A percentile compares a stretch with the other conserved stretches of the same genome.
phyloP scores from a whole-genome alignment of 495 filamentous ascomycete species.

The Bacidia gigantensis region DNA sequence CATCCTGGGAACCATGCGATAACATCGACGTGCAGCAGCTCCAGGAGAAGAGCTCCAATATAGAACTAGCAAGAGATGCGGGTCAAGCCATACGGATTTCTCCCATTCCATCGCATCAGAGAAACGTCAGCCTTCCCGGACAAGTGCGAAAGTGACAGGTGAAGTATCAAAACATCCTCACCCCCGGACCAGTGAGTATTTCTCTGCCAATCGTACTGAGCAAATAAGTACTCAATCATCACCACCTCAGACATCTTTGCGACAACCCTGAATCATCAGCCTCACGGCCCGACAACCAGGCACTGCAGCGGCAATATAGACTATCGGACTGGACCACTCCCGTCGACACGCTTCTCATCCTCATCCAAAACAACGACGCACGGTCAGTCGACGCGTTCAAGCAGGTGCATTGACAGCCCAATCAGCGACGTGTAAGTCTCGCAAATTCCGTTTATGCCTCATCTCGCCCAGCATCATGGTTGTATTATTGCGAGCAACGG shows the following conservation, averaged over 20 bases:
- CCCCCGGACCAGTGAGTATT: not conserved
- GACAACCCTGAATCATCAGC: not conserved
- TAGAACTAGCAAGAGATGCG: not conserved
- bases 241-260: not conserved
- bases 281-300: not conserved
- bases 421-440: not conserved
- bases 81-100: not conserved
- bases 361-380: not conserved
- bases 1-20: not conserved
- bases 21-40: not conserved
- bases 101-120: too few relatives aligned
- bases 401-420: not conserved
- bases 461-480: not conserved
- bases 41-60: not conserved
- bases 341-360: not conserved
- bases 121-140: not conserved
- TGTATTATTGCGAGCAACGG: not conserved
- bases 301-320: not conserved
- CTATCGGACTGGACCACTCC: conserved; percentile 2
- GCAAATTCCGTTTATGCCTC: not conserved
- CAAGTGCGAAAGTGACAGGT: not conserved
- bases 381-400: not conserved
- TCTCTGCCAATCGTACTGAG: not conserved
- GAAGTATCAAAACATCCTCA: not conserved
- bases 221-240: not conserved